Conservation (phyloP, 1,284 basidiomycete genomes). For the Sporisorium graminicola region DNA sequence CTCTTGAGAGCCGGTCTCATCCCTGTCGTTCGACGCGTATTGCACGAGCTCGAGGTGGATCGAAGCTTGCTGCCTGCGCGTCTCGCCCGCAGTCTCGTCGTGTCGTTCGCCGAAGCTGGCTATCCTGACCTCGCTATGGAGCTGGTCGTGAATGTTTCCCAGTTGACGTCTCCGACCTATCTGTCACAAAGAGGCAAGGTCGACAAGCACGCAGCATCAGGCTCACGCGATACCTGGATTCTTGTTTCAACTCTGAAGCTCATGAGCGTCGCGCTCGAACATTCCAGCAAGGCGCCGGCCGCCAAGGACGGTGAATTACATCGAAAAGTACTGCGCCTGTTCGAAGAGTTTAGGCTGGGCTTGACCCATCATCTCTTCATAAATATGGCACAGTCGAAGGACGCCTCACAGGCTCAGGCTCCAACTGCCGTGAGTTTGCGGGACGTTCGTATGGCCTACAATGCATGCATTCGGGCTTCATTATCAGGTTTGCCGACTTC, state of each 20-base stretch:
- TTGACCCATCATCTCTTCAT: slow-evolving; percentile 32
- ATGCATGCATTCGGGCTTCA: slow-evolving; percentile 32
- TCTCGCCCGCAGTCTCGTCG: slow-evolving; percentile 35
- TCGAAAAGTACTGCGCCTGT: slow-evolving; percentile 27
- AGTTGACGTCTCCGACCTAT: slow-evolving; percentile 5
- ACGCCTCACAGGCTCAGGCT: neutral
- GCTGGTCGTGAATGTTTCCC: slow-evolving; percentile 25
- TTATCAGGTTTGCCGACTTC: neutral
- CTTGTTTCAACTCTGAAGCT: slow-evolving; percentile 28
- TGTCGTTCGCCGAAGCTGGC: slow-evolving; percentile 41
- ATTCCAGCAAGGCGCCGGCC: slow-evolving; percentile 15
- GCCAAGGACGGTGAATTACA: slow-evolving; percentile 7
- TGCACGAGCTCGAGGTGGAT: slow-evolving; percentile 31
- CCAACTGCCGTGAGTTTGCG: neutral
- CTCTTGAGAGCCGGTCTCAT: slow-evolving; percentile 25
- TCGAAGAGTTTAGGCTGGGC: slow-evolving; percentile 47
- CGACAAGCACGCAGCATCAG: neutral
- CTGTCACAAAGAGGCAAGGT: neutral
- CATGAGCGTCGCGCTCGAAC: slow-evolving; percentile 44
- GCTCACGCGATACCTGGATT: slow-evolving; percentile 4
- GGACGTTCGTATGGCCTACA: slow-evolving; percentile 40
- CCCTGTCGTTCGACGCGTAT: slow-evolving; percentile 25
- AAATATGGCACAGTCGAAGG: neutral
- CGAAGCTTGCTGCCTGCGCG: slow-evolving; percentile 20
- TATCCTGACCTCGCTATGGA: slow-evolving; percentile 40